Base-by-base conservation (phyloP, 192 early-diverging fungal species). In the Gryganskiella cystojenkinii region DNA sequence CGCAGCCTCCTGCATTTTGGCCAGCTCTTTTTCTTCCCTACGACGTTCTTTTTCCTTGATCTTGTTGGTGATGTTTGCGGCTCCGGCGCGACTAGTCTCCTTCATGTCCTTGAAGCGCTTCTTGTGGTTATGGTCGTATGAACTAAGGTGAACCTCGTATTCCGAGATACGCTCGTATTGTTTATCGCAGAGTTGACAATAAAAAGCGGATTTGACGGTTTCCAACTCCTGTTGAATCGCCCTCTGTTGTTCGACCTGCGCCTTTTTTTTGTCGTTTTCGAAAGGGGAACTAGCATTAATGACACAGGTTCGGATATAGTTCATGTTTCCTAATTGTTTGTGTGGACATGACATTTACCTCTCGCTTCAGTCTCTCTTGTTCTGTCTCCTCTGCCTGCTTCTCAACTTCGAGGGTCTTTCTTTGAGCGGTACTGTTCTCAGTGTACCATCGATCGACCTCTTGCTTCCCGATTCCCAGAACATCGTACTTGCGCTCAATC, bases 101-200 rank as follows among this genome's bases (percentile, higher is more conserved):
- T 89, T 84, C 92, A 94, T 92, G 19, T 94, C 92, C 54, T 91
- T 92, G 78, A 94, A 92, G 11, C 92, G 82, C 88, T 92, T 90
- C 35, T 85, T 80, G 76, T 95, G 93, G 65, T 93, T 84, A 68
- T 95, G 93, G 69, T 95, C 93, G 56, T 95, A 95, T 31, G 84
- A 87, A 40, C 87, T 88, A 25, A 95, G 61, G 65, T 95, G 93
- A 4, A 85, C 83, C 54, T 95, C 93, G 78, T 89, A 95, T 49
- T 93, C 93, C 31, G 88, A 80, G 17, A 91, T 88, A 56, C 88
- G 90, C 30, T 79, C 84, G 67, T 95, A 95, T 62, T 95, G 93
- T 66, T 95, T 95, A 63, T 92, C 88, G 74, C 92, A 93, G 14
- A 91, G 70, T 3, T 75, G 83, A 50, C 93, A 95, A 85, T 92